Evolutionary conservation across 2,329 filamentous ascomycete genomes (phyloP), one percentile per base, ranked within the genome.

Genomic region (Fusarium poae): DNA sequence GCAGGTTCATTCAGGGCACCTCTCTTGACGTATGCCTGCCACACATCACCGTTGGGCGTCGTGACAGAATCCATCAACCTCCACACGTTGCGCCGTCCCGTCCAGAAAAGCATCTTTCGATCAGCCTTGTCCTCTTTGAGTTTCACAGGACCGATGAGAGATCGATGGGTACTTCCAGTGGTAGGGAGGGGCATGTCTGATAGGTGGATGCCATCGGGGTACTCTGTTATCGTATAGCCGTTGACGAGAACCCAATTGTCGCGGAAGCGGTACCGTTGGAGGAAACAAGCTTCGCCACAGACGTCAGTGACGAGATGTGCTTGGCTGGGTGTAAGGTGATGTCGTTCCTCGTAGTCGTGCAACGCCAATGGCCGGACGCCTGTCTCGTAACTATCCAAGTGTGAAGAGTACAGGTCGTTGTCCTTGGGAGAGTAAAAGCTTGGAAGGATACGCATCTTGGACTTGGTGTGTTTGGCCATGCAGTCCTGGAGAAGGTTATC

Each of bases 221-320:
- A 82, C 48, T 82, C 77, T 40, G 77, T 79, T 59, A 85, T 77
- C 30, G 81, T 80, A 69, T 82, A 77, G 7, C 83, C 83, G 63
- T 84, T 84, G 43, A 83, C 79, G 7, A 85, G 76, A 6, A 84
- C 77, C 83, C 83, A 85, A 68, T 79, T 77, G 69, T 83, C 82
- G 39, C 72, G 75, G 72, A 84, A 84, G 32, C 76, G 71, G 62
- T 82, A 84, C 9, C 82, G 79, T 68, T 84, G 82, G 65, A 84
- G 77, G 71, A 83, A 84, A 67, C 82, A 84, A 13, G 77, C 75
- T 54, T 83, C 81, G 21, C 83, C 82, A 66, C 82, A 83, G 11
- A 78, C 72, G 27, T 80, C 78, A 0, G 81, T 75, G 20, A 84
- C 78, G 13, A 80, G 72, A 64, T 83, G 82, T 1, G 80, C 82